Conservation (phyloP, 306 rosid species). For the Arachis stenosperma region DNA sequence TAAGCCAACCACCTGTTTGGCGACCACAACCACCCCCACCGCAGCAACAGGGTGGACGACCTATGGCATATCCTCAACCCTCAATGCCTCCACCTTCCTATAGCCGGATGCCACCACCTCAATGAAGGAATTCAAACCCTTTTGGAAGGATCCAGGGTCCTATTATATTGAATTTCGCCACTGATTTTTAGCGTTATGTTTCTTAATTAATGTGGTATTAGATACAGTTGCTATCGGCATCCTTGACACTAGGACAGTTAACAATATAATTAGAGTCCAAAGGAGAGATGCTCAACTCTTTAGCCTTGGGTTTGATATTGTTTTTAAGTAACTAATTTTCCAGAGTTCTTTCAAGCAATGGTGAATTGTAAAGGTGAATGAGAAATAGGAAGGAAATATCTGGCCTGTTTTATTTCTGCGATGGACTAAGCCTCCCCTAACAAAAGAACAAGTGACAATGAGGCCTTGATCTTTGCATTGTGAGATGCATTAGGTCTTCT, state of each 20-base stretch:
- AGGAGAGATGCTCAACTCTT: neutral
- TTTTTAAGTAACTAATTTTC: too few relatives aligned
- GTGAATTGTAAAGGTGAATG: too few relatives aligned
- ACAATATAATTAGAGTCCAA: neutral
- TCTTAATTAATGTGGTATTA: slow-evolving; percentile 28
- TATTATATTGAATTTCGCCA: slow-evolving; percentile 32
- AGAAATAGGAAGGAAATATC: too few relatives aligned
- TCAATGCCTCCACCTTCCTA: slow-evolving; percentile 74
- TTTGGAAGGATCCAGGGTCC: slow-evolving; percentile 4
- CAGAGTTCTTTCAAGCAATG: too few relatives aligned
- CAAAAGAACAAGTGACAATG: too few relatives aligned
- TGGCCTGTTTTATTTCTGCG: too few relatives aligned
- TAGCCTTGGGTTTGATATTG: neutral
- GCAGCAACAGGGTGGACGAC: slow-evolving; percentile 67
- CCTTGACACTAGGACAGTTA: slow-evolving; percentile 6
- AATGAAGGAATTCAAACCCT: slow-evolving; percentile 42
- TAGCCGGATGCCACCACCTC: slow-evolving; percentile 53
- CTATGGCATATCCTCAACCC: slow-evolving; percentile 54
- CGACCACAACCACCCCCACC: slow-evolving; percentile 76
- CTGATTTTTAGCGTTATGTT: slow-evolving; percentile 35
- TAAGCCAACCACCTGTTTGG: slow-evolving; percentile 76
- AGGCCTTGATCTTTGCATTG: too few relatives aligned
- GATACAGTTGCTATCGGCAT: slow-evolving; percentile 22
- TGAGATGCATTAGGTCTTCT: too few relatives aligned
- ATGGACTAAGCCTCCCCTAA: too few relatives aligned